Conservation (phyloP, 2,329 filamentous ascomycete species). For the Nigrospora osmanthi region DNA sequence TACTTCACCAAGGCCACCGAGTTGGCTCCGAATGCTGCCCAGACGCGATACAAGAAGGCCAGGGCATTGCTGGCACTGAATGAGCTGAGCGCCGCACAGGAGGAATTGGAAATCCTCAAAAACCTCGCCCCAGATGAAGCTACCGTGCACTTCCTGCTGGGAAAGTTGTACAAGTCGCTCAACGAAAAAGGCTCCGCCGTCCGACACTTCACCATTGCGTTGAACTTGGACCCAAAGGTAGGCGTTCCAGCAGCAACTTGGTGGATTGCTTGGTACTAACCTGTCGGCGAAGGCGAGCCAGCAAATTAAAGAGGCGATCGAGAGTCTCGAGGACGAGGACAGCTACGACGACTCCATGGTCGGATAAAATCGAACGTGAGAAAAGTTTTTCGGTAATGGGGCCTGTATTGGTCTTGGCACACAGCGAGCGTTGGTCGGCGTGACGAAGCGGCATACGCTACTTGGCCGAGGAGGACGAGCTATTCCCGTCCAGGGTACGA, state of each 20-base stretch:
- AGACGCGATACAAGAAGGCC: constrained; percentile 90
- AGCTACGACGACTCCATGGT: constrained; percentile 62
- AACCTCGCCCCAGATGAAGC: constrained; percentile 90
- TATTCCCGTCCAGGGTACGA: background rate
- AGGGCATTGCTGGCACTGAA: constrained; percentile 72
- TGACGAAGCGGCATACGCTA: background rate
- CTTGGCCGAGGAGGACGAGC: background rate
- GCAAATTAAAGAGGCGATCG: constrained; percentile 94
- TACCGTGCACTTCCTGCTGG: constrained; percentile 91
- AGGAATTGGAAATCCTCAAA: constrained; percentile 80
- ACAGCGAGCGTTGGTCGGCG: background rate
- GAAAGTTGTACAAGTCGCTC: constrained; percentile 69
- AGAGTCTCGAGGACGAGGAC: constrained; percentile 76
- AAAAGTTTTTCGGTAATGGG: background rate
- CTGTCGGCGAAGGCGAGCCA: constrained; percentile 61
- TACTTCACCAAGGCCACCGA: constrained; percentile 80
- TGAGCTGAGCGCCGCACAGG: constrained; percentile 63
- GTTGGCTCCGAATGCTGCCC: constrained; percentile 70
- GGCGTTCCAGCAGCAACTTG: constrained; percentile 11
- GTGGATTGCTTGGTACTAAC: constrained; percentile 12
- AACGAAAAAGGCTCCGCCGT: constrained; percentile 75
- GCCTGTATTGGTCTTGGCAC: background rate
- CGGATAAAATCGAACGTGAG: constrained; percentile 32
- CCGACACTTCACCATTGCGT: constrained; percentile 85
- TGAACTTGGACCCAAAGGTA: constrained; percentile 96